Percentiles rank a stretch among this genome's conserved stretches.
phyloP scores from a whole-genome alignment of 495 filamentous ascomycete species.

The Penicillium simplicissimum region DNA sequence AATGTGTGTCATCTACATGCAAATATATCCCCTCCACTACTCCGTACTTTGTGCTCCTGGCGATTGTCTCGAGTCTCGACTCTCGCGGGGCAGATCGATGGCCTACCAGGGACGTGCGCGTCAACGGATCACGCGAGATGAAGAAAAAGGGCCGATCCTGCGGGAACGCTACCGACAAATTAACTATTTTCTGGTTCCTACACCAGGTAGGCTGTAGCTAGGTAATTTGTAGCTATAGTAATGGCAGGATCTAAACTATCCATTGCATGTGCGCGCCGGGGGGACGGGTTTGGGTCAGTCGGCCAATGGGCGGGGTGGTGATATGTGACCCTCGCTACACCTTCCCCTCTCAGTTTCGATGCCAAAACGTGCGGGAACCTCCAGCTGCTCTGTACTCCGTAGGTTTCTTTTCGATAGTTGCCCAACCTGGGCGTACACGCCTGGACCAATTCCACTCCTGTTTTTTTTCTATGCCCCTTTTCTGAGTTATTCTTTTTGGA shows the following conservation, averaged over 20 bases:
- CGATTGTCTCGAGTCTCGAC: too few species aligned
- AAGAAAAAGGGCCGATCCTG: constrained; percentile 17
- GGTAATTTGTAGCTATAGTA: too few species aligned
- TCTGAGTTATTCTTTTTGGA: neutral
- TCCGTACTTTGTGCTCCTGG: too few species aligned
- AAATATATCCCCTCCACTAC: neutral
- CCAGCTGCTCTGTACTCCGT: too few species aligned
- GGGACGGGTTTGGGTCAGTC: neutral
- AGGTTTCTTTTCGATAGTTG: neutral
- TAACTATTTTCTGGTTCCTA: constrained; percentile 7
- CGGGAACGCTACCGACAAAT: constrained; percentile 9
- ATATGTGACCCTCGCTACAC: constrained; percentile 17
- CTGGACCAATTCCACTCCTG: too few species aligned
- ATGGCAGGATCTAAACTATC: constrained; percentile 2
- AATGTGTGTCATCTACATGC: neutral
- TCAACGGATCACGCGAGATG: constrained; percentile 25
- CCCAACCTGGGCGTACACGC: neutral
- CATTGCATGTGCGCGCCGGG: constrained; percentile 11
- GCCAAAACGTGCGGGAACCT: neutral
- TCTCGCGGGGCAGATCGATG: constrained; percentile 11
- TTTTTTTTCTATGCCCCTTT: neutral
- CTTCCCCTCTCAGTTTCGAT: constrained; percentile 9
- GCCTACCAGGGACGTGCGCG: constrained; percentile 21
- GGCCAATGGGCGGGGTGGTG: neutral
- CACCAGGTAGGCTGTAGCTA: too few species aligned